Conservation (phyloP, 2,329 filamentous ascomycete genomes). For the Trichophyton schoenleinii region DNA sequence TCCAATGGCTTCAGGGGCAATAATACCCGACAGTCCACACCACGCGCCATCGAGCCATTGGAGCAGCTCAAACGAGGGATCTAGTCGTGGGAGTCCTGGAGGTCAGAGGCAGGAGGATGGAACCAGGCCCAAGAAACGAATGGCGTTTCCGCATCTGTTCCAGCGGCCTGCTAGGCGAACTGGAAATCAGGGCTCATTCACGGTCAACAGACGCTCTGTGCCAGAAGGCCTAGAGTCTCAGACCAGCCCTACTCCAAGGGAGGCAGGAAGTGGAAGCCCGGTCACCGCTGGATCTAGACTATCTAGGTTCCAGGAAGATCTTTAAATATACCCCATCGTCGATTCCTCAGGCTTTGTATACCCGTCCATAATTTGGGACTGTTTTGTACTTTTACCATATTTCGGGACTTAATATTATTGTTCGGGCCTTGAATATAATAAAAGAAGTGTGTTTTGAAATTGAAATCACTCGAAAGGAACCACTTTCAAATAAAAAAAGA, state of each 20-base stretch:
- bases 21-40: not conserved
- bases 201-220: conserved; percentile 6
- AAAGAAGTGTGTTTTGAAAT: not conserved
- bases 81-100: not conserved
- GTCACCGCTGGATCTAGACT: not conserved
- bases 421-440: not conserved
- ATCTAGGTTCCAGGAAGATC: not conserved
- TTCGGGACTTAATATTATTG: not conserved
- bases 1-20: not conserved
- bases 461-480: too few species aligned
- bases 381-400: not conserved
- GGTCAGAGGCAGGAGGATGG: not conserved
- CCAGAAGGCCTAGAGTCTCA: not conserved
- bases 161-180: not conserved
- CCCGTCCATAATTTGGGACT: not conserved
- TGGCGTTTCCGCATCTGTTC: conserved; percentile 6
- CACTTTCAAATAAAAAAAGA: not conserved
- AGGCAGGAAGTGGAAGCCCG: not conserved
- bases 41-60: not conserved
- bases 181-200: conserved; percentile 9
- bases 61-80: not conserved
- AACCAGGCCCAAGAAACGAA: not conserved
- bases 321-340: not conserved
- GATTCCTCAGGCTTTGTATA: not conserved
- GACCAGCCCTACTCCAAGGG: not conserved